Conservation (phyloP, 2,329 filamentous ascomycete species). For the Chaetothyriales sp. region DNA sequence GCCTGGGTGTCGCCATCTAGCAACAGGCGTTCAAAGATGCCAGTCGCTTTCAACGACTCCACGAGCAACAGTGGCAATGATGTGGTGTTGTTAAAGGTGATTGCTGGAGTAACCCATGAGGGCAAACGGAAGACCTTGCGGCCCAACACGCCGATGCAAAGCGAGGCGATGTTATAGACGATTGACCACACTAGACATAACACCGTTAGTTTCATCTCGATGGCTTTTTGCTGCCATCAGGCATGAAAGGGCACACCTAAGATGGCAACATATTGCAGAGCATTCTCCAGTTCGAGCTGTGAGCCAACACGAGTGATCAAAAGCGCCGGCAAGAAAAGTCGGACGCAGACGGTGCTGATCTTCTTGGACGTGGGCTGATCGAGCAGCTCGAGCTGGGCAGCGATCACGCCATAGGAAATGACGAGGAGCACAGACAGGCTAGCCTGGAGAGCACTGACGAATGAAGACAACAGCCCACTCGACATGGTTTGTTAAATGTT, state of each 20-base stretch:
- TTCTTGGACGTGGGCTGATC: conserved; percentile 36
- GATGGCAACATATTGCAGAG: conserved; percentile 35
- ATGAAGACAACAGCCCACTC: conserved; percentile 22
- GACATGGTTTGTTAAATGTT: conserved; percentile 3
- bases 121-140: conserved; percentile 37
- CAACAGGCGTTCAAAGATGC: conserved; percentile 40
- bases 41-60: conserved; percentile 41
- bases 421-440: conserved; percentile 42
- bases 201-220: conserved; percentile 12
- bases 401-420: conserved; percentile 38
- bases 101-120: conserved; percentile 40
- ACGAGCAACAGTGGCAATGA: conserved; percentile 40
- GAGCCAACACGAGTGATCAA: conserved; percentile 41
- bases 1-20: conserved; percentile 29
- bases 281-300: conserved; percentile 36
- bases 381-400: conserved; percentile 38
- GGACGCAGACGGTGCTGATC: conserved; percentile 39
- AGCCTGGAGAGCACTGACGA: conserved; percentile 42
- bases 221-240: background rate
- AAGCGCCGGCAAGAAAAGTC: conserved; percentile 41
- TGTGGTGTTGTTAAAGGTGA: conserved; percentile 46
- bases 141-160: conserved; percentile 32
- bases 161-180: conserved; percentile 36
- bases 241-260: conserved; percentile 24
- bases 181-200: conserved; percentile 33